phyloP scores from a whole-genome alignment of 805 yeast species.

The Spathaspora arborariae region DNA sequence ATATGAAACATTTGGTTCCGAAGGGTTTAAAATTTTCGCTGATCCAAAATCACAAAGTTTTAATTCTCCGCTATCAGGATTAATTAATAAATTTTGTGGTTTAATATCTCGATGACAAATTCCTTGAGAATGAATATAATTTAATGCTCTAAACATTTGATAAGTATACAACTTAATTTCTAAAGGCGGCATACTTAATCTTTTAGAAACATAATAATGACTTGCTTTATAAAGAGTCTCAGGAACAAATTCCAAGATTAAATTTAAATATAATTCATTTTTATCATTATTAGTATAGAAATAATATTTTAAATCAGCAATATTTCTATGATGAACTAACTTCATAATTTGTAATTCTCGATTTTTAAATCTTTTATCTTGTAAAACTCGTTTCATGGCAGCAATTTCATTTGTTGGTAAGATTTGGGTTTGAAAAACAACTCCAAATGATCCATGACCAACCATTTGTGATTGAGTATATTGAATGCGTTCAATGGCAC shows the following conservation, averaged over 20 bases:
- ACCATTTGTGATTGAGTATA: slow-evolving; percentile 86
- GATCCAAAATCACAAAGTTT: slow-evolving; percentile 96
- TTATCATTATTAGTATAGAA: slow-evolving; percentile 76
- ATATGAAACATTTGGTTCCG: slow-evolving; percentile 92
- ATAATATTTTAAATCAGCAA: slow-evolving; percentile 83
- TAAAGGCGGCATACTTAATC: slow-evolving; percentile 78
- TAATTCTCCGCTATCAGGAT: slow-evolving; percentile 78
- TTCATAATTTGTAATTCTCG: slow-evolving; percentile 97
- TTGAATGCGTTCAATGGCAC: slow-evolving; percentile 56
- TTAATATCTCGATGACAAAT: slow-evolving; percentile 93
- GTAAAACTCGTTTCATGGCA: slow-evolving; percentile 94
- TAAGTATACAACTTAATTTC: slow-evolving; percentile 84
- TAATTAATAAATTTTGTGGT: slow-evolving; percentile 84
- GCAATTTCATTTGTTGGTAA: slow-evolving; percentile 72
- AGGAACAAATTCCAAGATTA: slow-evolving; percentile 91
- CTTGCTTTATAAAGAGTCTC: slow-evolving; percentile 90
- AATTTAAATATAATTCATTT: slow-evolving; percentile 77
- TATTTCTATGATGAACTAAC: slow-evolving; percentile 76
- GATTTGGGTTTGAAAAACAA: slow-evolving; percentile 86
- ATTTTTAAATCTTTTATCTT: slow-evolving; percentile 90
- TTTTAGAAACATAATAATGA: slow-evolving; percentile 72
- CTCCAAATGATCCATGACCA: slow-evolving; percentile 99
- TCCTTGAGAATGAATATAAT: slow-evolving; percentile 73
- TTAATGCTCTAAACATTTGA: slow-evolving; percentile 71
- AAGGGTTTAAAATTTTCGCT: slow-evolving; percentile 85